Evolutionary conservation across 2,329 filamentous ascomycete genomes (phyloP).

Genomic region (Cytospora piceae): DNA sequence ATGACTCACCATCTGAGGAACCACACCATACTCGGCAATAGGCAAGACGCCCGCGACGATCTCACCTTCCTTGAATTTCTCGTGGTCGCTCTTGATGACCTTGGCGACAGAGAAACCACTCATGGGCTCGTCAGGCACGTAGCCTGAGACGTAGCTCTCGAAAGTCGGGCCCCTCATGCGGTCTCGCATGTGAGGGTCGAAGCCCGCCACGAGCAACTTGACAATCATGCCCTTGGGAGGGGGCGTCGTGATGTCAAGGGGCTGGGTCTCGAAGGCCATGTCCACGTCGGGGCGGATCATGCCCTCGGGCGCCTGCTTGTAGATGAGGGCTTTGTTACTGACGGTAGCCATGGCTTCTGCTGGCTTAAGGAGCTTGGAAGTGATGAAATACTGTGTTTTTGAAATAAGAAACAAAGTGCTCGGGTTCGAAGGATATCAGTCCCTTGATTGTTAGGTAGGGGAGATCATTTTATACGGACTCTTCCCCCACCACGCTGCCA

Average conservation of each 20-base stretch:
- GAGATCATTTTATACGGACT: no score
- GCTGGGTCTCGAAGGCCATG: slow-evolving; percentile 24
- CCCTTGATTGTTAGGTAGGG: no score
- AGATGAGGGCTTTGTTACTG: slow-evolving; percentile 26
- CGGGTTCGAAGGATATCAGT: no score
- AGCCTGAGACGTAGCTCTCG: slow-evolving; percentile 28
- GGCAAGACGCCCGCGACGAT: slow-evolving; percentile 56
- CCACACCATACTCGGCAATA: slow-evolving; percentile 65
- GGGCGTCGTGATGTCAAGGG: slow-evolving; percentile 20
- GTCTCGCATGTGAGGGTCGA: slow-evolving; percentile 30
- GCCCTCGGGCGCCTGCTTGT: slow-evolving; percentile 24
- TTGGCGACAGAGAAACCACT: slow-evolving; percentile 22
- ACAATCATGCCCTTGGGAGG: slow-evolving; percentile 28
- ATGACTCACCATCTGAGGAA: slow-evolving; percentile 42
- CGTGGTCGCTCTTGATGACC: slow-evolving; percentile 28
- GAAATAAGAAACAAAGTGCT: neutral
- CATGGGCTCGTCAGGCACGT: slow-evolving; percentile 24
- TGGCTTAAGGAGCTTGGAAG: neutral
- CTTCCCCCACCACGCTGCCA: no score
- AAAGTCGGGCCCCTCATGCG: slow-evolving; percentile 28
- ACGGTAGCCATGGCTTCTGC: slow-evolving; percentile 18
- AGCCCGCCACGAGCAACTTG: slow-evolving; percentile 26
- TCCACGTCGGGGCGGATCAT: slow-evolving; percentile 23
- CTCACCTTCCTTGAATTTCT: slow-evolving; percentile 51
- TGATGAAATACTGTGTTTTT: neutral